Evolutionary conservation across 2,329 filamentous ascomycete species (phyloP), one percentile per base, ranked within the genome.

Genomic region (Epicoccum sorghinum): DNA sequence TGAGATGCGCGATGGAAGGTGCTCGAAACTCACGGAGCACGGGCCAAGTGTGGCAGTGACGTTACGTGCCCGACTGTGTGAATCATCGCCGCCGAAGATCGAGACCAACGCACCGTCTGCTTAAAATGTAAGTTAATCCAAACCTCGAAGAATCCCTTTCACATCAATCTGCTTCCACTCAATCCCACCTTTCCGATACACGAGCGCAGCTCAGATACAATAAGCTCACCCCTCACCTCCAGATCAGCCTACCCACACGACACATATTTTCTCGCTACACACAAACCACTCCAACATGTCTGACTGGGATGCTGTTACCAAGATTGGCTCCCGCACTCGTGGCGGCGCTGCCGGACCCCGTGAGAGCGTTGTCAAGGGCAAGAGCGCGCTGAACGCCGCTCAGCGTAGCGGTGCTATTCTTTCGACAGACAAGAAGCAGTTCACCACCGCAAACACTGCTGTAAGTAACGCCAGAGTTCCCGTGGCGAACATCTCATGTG

Each of bases 351-450:
- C 78, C 54, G 77, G 77, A 41, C 80, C 85, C 65, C 90, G 91
- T 66, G 92, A 97, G 83, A 96, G 89, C 3, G 93, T 97, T 67
- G 84, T 98, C 74, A 89, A 89, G 75, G 91, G 93, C 73, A 91
- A 90, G 77, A 81, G 80, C 55, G 86, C 91, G 32, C 80, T 99
- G 66, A 99, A 99, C 78, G 93, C 93, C 57, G 95, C 95, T 25
- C 87, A 90, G 78, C 88, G 95, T 60, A 84, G 82, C 58, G 95
- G 95, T 58, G 83, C 84, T 55, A 77, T 96, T 66, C 76, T 96
- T 61, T 83, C 82, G 57, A 96, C 93, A 1, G 93, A 99, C 82
- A 99, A 99, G 90, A 99, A 99, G 75, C 52, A 55, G 47, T 89
- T 78, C 73, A 80, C 84, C 43, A 84, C 85, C 53, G 87, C 88